phyloP scores from a whole-genome alignment of 805 yeast genomes.

The Lachancea dasiensis region DNA sequence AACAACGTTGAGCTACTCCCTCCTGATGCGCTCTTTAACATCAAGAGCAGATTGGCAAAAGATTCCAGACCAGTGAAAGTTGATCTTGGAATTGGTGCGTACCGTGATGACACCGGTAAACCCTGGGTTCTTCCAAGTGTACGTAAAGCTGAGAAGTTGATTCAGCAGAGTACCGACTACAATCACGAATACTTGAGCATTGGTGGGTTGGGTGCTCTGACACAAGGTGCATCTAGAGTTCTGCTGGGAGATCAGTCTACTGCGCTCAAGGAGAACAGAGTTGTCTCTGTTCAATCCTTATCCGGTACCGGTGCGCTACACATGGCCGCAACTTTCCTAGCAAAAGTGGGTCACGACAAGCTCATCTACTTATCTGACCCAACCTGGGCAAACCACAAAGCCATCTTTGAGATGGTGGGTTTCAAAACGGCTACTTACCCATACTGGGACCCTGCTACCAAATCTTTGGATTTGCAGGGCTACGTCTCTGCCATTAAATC shows the following conservation, averaged over 20 bases:
- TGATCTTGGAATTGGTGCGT: constrained; percentile 91
- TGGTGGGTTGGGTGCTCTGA: constrained; percentile 64
- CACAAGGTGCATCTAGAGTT: constrained; percentile 64
- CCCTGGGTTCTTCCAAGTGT: constrained; percentile 87
- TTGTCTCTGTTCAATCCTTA: constrained; percentile 81
- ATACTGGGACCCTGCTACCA: constrained; percentile 74
- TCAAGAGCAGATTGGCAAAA: constrained; percentile 57
- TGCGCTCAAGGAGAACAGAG: constrained; percentile 53
- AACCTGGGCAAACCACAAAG: constrained; percentile 97
- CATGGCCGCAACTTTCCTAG: constrained; percentile 57
- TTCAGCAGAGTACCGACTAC: constrained; percentile 52
- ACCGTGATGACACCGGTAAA: constrained; percentile 79
- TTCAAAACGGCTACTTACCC: constrained; percentile 66
- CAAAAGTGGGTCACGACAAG: constrained; percentile 33
- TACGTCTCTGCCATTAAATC: constrained; percentile 52
- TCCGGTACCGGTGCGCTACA: constrained; percentile 97
- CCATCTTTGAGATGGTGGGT: constrained; percentile 70
- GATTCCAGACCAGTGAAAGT: constrained; percentile 65
- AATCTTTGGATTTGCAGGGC: constrained; percentile 67
- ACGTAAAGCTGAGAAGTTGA: constrained; percentile 55
- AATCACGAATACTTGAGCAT: constrained; percentile 90
- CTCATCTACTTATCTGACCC: constrained; percentile 74
- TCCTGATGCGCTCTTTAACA: constrained; percentile 81
- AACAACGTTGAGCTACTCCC: constrained; percentile 59
- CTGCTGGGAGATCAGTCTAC: constrained; percentile 58